These are phyloP conservation scores for Aspergillus vadensis DNA, from an alignment of 2,329 filamentous ascomycete species.

Conservation along the genomic window DNA sequence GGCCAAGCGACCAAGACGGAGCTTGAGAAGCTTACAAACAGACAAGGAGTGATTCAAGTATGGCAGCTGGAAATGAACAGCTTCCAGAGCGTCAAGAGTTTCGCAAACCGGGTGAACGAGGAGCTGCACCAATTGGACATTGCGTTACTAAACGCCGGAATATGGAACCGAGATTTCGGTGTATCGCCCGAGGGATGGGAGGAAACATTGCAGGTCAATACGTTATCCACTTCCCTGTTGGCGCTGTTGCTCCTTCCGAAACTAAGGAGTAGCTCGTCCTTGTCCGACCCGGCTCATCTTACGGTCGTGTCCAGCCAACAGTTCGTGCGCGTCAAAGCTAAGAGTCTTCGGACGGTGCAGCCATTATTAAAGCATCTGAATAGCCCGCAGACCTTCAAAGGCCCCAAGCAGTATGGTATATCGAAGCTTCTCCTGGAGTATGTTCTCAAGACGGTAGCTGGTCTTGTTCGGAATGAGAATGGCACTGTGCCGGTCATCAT, in stretches of 20 bases:
- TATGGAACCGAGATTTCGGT: constrained; percentile 42
- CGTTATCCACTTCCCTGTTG: constrained; percentile 58
- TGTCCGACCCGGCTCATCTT: constrained; percentile 41
- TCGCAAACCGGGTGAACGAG: constrained; percentile 41
- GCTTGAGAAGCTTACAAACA: constrained; percentile 39
- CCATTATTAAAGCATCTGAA: constrained; percentile 41
- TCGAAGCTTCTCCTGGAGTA: constrained; percentile 50
- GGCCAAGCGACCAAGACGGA: constrained; percentile 45
- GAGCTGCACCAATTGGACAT: constrained; percentile 47
- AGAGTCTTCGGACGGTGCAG: constrained; percentile 33
- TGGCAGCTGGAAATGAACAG: constrained; percentile 51
- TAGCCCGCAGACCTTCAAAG: constrained; percentile 30
- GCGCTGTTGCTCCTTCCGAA: constrained; percentile 55
- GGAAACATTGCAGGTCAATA: constrained; percentile 59
- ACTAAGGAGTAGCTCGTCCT: constrained; percentile 39
- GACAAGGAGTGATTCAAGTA: constrained; percentile 42
- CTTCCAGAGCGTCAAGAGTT: constrained; percentile 49
- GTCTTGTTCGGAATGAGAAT: constrained; percentile 31
- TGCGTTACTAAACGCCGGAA: constrained; percentile 50
- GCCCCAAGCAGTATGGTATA: constrained; percentile 41
- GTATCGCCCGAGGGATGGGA: constrained; percentile 52
- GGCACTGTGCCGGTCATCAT: constrained; percentile 45
- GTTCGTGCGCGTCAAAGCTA: constrained; percentile 35
- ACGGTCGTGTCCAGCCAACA: constrained; percentile 50
- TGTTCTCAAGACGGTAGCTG: constrained; percentile 42